Evolutionary conservation across 164 flowering plant species (phyloP), one percentile per base, ranked within the genome.

Genomic region (Brasenia schreberi): DNA sequence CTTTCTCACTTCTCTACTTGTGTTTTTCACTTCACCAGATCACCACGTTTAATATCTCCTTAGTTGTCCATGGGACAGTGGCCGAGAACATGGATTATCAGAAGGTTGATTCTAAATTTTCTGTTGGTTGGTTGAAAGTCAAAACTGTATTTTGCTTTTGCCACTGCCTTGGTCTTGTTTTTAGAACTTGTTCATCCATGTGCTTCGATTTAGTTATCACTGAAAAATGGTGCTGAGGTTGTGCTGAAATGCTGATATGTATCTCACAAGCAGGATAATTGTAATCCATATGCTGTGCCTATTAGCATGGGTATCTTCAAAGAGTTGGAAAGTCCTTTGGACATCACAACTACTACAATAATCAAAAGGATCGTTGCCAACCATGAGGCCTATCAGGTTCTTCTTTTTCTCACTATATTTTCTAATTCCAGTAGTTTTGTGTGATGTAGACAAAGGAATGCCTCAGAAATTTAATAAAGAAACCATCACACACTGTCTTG

Each of bases 371-470:
- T 94, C 42, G 97, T 91, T 62, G 77, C 97, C 49, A 94, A 94
- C 76, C 94, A 93, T 66, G 97, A 90, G 72, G 94, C 98, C 14
- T 93, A 85, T 75, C 95, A 87, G 97, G 98, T 89, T 69, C 33
- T 6, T 58, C 18, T 65, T 45, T 63, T 62, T 5, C 27, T 18
- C 23, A 12, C 27, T 33, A 33, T 33, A 33, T 33, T 33, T 33
- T 33, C 39, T 33, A 33, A 33, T 33, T 33, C 39, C 39, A 33
- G 39, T 33, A 33, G 3, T 33, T 33, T 33, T 33, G 39, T 33
- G 39, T 33, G 39, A 33, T 33, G 39, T 33, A 33, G 39, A 3
- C 39, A 2, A 33, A 33, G 39, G 2, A 33, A 3, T 0, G 39
- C 39, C 39, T 33, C 39, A 33, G 39, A 33, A 33, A 33, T 33